Evolutionary conservation across 2,329 filamentous ascomycete species (phyloP).

Genomic region (Aureobasidium zeae): DNA sequence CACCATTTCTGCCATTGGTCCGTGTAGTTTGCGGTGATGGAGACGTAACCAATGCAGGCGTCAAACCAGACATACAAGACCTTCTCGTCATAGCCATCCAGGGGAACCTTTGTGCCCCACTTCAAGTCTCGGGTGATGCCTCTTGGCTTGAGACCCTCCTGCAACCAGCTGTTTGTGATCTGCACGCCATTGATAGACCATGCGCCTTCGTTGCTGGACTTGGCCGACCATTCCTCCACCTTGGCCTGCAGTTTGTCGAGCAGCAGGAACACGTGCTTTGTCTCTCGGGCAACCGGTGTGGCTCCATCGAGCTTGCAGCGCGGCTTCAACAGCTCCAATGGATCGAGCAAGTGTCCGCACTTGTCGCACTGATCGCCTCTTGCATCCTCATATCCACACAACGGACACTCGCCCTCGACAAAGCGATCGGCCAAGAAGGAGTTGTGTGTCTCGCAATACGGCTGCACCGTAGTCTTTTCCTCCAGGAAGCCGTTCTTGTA

Average conservation of each 20-base stretch:
- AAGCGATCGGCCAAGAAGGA: conserved; percentile 76
- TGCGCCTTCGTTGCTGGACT: conserved; percentile 61
- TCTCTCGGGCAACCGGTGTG: conserved; percentile 67
- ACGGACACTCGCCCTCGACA: conserved; percentile 68
- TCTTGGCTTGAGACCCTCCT: conserved; percentile 73
- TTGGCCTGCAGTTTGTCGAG: conserved; percentile 73
- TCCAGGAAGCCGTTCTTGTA: conserved; percentile 80
- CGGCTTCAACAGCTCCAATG: conserved; percentile 61
- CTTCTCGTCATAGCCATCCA: conserved; percentile 58
- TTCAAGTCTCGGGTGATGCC: conserved; percentile 88
- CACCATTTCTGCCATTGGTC: conserved; percentile 90
- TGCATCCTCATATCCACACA: conserved; percentile 50
- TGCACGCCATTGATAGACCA: conserved; percentile 68
- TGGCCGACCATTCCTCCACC: conserved; percentile 68
- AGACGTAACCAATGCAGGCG: conserved; percentile 89
- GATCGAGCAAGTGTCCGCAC: conserved; percentile 40
- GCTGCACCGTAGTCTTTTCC: conserved; percentile 78
- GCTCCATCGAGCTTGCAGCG: conserved; percentile 85
- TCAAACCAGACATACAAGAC: conserved; percentile 94
- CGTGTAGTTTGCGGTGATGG: conserved; percentile 85
- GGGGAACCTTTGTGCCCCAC: conserved; percentile 64
- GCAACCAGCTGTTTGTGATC: conserved; percentile 74
- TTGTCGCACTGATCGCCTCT: conserved; percentile 48
- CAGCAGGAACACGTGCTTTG: conserved; percentile 84
- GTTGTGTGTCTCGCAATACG: conserved; percentile 63